Evolutionary conservation across 2,329 filamentous ascomycete species (phyloP).

Genomic region (Teratosphaeria epicoccoides): DNA sequence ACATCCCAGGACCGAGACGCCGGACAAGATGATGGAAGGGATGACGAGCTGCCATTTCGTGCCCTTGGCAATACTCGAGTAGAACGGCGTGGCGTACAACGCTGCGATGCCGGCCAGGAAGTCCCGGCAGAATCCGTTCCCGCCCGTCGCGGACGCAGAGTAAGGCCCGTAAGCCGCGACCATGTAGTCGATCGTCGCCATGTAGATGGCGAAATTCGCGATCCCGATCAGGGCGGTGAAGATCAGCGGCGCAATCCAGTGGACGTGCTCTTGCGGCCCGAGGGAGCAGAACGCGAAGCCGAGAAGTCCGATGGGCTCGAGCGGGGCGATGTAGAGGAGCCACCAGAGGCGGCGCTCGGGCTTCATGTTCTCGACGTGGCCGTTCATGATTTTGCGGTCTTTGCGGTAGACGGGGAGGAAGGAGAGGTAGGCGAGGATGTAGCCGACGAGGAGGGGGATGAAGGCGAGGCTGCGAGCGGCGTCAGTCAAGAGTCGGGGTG

Average conservation of each 20-base stretch:
- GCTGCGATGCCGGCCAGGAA: slow-evolving; percentile 63
- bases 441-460: slow-evolving; percentile 49
- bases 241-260: slow-evolving; percentile 59
- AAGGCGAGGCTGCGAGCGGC: background rate
- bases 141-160: slow-evolving; percentile 63
- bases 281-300: slow-evolving; percentile 60
- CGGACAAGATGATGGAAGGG: slow-evolving; percentile 45
- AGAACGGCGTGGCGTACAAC: slow-evolving; percentile 51
- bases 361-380: slow-evolving; percentile 33
- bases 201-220: slow-evolving; percentile 44
- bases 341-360: slow-evolving; percentile 58
- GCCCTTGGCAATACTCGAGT: slow-evolving; percentile 16
- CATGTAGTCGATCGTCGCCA: slow-evolving; percentile 47
- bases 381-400: slow-evolving; percentile 35
- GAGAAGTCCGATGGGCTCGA: slow-evolving; percentile 56
- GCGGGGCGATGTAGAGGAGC: slow-evolving; percentile 51
- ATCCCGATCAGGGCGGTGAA: slow-evolving; percentile 58
- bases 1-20: slow-evolving; percentile 40
- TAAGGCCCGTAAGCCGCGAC: slow-evolving; percentile 63
- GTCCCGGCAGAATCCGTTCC: slow-evolving; percentile 64
- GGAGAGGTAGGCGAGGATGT: slow-evolving; percentile 49
- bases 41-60: slow-evolving; percentile 29
- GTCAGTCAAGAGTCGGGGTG: slow-evolving; percentile 32
- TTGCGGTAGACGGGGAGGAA: slow-evolving; percentile 45
- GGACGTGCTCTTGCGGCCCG: slow-evolving; percentile 43